Conservation (phyloP, 2,329 filamentous ascomycete species). For the Aspergillus amoenus region DNA sequence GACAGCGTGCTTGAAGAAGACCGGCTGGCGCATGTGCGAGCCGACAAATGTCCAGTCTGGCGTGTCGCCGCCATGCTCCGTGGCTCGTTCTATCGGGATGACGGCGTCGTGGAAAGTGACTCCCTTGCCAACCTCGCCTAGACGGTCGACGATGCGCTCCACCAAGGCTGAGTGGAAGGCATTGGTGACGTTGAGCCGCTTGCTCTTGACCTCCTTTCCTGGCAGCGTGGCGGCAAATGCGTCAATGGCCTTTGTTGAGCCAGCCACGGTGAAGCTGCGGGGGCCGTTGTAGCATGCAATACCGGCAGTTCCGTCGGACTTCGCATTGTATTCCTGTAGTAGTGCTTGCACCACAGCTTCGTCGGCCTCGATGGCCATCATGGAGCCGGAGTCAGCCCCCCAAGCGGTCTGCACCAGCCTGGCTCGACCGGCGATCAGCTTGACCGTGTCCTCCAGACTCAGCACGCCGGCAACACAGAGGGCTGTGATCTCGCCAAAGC, state of each 20-base stretch:
- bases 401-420: conserved; percentile 30
- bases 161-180: conserved; percentile 45
- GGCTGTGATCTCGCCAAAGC: conserved; percentile 40
- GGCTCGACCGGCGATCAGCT: conserved; percentile 29
- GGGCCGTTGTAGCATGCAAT: conserved; percentile 54
- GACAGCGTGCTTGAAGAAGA: not conserved
- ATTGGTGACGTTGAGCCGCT: conserved; percentile 47
- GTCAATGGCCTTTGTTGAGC: conserved; percentile 34
- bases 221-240: not conserved
- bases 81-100: not conserved
- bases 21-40: not conserved
- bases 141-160: not conserved
- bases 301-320: not conserved
- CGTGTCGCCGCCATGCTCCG: not conserved
- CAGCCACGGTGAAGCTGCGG: conserved; percentile 44
- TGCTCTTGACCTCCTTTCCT: conserved; percentile 16
- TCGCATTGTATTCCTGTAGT: not conserved
- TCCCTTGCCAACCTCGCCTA: not conserved
- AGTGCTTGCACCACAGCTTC: not conserved
- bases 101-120: not conserved
- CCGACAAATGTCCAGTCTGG: not conserved
- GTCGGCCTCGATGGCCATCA: conserved; percentile 34
- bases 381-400: conserved; percentile 33
- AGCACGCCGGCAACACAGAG: conserved; percentile 33
- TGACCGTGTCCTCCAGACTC: conserved; percentile 30